Percentiles rank a stretch among this genome's conserved stretches.
phyloP scores from a whole-genome alignment of 179 eudicot genomes.

The Patellifolia procumbens region DNA sequence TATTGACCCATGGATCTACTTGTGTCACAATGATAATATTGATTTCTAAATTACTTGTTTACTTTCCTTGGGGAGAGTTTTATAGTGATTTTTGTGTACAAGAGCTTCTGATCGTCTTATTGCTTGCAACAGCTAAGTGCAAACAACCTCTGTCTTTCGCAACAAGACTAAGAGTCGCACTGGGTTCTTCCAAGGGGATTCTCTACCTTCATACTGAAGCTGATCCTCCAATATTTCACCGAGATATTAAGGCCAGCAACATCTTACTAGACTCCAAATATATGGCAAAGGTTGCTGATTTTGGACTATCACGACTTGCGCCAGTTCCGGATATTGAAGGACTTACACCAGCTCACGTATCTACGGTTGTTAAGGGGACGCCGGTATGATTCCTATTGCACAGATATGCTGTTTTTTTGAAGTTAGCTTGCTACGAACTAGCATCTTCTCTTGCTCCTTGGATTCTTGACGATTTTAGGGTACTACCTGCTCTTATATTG shows the following conservation, averaged over 20 bases:
- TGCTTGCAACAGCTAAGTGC: constrained; percentile 24
- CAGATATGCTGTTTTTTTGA: background rate
- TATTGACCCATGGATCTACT: background rate
- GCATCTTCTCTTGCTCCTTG: background rate
- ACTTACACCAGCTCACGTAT: constrained; percentile 47
- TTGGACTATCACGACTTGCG: constrained; percentile 74
- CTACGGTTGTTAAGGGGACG: constrained; percentile 74
- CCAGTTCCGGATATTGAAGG: constrained; percentile 65
- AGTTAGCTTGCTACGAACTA: background rate
- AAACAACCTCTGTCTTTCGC: constrained; percentile 28
- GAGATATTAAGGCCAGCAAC: constrained; percentile 75
- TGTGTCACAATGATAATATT: background rate
- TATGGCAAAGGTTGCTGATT: constrained; percentile 76
- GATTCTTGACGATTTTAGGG: background rate
- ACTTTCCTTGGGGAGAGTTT: background rate
- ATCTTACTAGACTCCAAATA: constrained; percentile 58
- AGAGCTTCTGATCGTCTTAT: constrained; percentile 5
- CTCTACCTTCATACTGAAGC: constrained; percentile 79
- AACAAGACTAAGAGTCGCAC: constrained; percentile 49
- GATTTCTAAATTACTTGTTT: background rate
- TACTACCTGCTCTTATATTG: background rate
- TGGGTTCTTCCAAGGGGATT: constrained; percentile 67
- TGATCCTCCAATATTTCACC: constrained; percentile 75
- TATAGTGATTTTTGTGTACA: background rate
- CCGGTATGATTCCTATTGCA: constrained; percentile 48